Base-by-base conservation (phyloP, 495 filamentous ascomycete genomes). In the Daldinia caldariorum region DNA sequence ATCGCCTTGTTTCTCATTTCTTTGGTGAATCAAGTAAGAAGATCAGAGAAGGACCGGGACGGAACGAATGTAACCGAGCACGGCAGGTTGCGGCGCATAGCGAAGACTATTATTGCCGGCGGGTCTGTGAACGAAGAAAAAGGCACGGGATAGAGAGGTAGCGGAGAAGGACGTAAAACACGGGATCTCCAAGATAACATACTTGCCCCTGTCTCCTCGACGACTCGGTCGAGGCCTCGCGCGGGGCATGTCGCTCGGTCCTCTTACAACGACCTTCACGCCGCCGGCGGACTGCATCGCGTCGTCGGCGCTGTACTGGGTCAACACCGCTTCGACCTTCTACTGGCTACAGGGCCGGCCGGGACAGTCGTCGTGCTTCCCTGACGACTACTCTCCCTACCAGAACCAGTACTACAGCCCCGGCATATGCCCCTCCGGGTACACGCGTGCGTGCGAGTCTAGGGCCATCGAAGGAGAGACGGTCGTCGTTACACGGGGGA, bases 271-370 rank as follows among this genome's bases (percentile, higher is more conserved):
- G 7, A 63, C 35, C 29, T 80, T 78, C 69, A 76, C 71, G 16
- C 69, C 74, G 34, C 78, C 78, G 1, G 62, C 71, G 10, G 37
- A 64, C 32, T 80, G 78, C 49, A 34, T 54, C 32, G 84, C 70
- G 58, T 74, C 38, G 49, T 83, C 4, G 59, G 82, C n/a, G 81
- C 79, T 39, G 59, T 67, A 51, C 84, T 86, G 82, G 69, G 82
- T 22, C 66, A 78, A 18, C 74, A 75, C 6, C 22, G 72, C 4
- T 75, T 85, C 62, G 69, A 74, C 76, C 22, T 73, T 73, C 54
- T 73, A 70, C 58, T 70, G 59, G 62, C 39, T 73, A 4, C 71
- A 73, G 37, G 66, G 67, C 38, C 53, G 29, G 13, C 66, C 67
- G 37, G 14, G 32, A 13, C 61, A 66, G n/a, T 55, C 62, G 2